Percentiles rank a stretch among this genome's conserved stretches.
Evolutionary conservation across 768 basidiomycete species (phyloP).

Genomic region (Mycena belliarum): DNA sequence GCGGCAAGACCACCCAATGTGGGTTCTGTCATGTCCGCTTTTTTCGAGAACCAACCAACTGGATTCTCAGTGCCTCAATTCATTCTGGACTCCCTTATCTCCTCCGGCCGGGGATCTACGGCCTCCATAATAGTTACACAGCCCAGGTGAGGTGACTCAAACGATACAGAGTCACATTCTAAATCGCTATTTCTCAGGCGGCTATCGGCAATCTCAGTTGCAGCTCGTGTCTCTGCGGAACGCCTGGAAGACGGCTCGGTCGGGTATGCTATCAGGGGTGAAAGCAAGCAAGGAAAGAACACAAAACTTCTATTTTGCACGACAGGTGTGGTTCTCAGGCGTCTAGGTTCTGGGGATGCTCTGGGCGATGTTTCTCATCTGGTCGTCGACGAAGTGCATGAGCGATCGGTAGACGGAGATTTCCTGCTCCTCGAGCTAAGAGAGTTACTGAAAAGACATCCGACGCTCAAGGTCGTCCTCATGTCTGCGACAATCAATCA

Average conservation of each 20-base stretch:
- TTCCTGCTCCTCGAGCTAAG: conserved; percentile 84
- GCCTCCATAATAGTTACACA: conserved; percentile 86
- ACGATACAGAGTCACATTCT: background rate
- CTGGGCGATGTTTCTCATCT: conserved; percentile 78
- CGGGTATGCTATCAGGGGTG: conserved; percentile 89
- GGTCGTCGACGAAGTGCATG: conserved; percentile 93
- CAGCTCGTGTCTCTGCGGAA: conserved; percentile 84
- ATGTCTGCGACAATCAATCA: conserved; percentile 98
- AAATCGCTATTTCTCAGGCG: background rate
- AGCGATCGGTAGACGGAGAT: conserved; percentile 89
- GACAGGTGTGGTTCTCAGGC: conserved; percentile 86
- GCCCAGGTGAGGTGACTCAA: conserved; percentile 38
- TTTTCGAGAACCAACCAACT: background rate
- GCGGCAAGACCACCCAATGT: conserved; percentile 92
- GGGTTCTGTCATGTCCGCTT: conserved; percentile 18
- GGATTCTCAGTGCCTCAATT: conserved; percentile 81
- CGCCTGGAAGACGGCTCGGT: conserved; percentile 74
- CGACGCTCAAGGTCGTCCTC: conserved; percentile 73
- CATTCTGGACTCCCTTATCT: conserved; percentile 81
- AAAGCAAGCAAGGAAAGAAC: conserved; percentile 62
- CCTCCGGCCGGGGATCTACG: conserved; percentile 55
- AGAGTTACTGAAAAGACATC: conserved; percentile 66
- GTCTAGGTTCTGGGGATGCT: conserved; percentile 72
- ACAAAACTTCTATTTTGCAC: conserved; percentile 90
- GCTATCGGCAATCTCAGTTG: conserved; percentile 80